Conservation (phyloP, 2,329 filamentous ascomycete species). For the Aspergillus pseudotamarii region DNA sequence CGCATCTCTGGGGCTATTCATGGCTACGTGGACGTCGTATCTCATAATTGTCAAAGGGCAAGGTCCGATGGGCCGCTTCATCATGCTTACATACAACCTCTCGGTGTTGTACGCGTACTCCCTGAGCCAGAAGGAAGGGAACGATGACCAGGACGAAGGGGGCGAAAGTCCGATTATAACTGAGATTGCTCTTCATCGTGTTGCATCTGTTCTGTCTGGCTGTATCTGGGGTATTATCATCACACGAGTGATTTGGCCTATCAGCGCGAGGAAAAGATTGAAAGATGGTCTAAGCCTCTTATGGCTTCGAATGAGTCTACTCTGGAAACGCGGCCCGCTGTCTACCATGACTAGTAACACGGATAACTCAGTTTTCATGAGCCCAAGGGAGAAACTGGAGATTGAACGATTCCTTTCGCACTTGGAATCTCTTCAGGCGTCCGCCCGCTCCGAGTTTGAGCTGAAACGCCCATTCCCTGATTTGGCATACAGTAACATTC, state of each 20-base stretch:
- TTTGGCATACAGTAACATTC: constrained; percentile 70
- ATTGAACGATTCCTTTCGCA: constrained; percentile 77
- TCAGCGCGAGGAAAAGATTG: constrained; percentile 84
- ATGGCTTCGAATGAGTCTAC: constrained; percentile 90
- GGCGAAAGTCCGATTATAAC: constrained; percentile 81
- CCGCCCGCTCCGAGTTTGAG: constrained; percentile 85
- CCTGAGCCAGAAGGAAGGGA: constrained; percentile 75
- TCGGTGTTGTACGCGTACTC: constrained; percentile 94
- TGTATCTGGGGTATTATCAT: constrained; percentile 91
- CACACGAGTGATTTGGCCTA: constrained; percentile 89
- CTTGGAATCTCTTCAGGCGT: constrained; percentile 71
- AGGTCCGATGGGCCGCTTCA: constrained; percentile 89
- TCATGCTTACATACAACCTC: constrained; percentile 93
- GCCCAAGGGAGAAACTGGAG: constrained; percentile 81
- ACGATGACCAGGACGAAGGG: constrained; percentile 83
- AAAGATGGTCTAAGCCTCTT: constrained; percentile 87
- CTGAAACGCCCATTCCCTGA: constrained; percentile 84
- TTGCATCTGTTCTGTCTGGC: constrained; percentile 81
- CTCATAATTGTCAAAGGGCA: constrained; percentile 83
- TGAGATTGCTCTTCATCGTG: constrained; percentile 84
- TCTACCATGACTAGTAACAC: constrained; percentile 66
- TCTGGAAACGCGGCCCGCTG: constrained; percentile 93
- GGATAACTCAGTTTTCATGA: constrained; percentile 73
- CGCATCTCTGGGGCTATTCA: constrained; percentile 78
- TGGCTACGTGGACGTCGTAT: constrained; percentile 83